Conservation (phyloP, 2,329 filamentous ascomycete genomes). For the Colletotrichum sp. region DNA sequence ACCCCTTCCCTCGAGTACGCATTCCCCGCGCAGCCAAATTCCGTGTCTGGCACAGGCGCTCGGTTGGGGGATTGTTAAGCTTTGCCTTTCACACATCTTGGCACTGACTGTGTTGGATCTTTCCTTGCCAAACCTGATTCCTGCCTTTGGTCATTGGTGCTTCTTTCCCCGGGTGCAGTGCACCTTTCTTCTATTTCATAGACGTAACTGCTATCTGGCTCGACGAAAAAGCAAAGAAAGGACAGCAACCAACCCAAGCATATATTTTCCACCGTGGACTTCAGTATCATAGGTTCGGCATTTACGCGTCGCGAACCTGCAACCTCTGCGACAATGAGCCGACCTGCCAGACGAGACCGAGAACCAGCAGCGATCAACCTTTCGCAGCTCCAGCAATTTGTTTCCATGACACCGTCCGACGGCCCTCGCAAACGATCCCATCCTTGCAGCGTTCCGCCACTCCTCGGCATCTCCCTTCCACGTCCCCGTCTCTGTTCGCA, state of each 20-base stretch:
- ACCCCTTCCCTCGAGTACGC: too few relatives aligned
- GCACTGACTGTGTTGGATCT: neutral
- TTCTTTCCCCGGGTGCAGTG: neutral
- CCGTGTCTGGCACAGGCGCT: neutral
- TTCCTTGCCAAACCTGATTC: neutral
- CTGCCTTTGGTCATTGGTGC: neutral
- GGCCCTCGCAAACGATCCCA: neutral
- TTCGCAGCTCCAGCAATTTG: neutral
- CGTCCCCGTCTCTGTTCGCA: neutral
- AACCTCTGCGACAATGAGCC: neutral
- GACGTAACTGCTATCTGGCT: neutral
- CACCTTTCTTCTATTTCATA: neutral
- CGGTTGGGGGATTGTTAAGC: neutral
- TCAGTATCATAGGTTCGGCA: neutral
- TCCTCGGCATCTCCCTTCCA: neutral
- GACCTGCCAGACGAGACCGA: neutral
- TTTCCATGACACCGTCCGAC: neutral
- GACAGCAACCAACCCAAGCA: neutral
- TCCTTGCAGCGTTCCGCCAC: neutral
- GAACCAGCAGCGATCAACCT: conserved; percentile 4
- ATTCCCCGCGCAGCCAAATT: neutral
- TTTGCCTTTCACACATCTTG: conserved; percentile 9
- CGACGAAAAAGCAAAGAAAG: neutral
- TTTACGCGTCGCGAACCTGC: neutral
- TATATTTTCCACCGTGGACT: neutral